Evolutionary conservation across 257 asterid species (phyloP), one percentile per base, ranked within the genome.

Genomic region (Solanum sitiens): DNA sequence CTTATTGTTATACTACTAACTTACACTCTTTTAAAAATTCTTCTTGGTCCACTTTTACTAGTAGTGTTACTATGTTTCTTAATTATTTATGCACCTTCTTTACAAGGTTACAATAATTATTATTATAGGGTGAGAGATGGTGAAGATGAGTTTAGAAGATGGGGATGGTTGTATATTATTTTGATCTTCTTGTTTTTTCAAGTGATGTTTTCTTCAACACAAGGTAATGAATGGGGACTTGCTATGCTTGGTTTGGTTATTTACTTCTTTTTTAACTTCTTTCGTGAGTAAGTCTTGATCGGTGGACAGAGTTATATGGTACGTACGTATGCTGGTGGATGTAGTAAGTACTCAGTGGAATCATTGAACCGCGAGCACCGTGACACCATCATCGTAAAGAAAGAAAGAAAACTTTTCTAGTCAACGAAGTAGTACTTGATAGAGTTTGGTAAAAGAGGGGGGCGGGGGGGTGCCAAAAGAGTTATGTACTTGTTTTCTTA

Each of bases 31-130:
- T 90, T 93, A 9, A 95, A 95, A 53, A 90, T 92, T 93, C 94
- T 93, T 68, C 92, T 93, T 20, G 98, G 94, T 45, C 98, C 95
- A 6, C 93, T 93, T 42, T 80, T 92, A 68, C 87, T 94, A 87
- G 94, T 93, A 16, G 73, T 89, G 56, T 89, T 94, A 83, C 79
- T 92, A 21, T 92, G 90, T 87, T 25, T 94, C 5, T 90, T 91
- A 13, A 90, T 91, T 2, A 87, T 92, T 30, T 94, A 90, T n/a
- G 40, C 90, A 86, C 72, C 90, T 50, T 89, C 92, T 11, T 45
- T 87, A 5, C 88, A 92, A 44, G 87, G 91, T 45, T 77, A 90
- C 61, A 20, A n/a, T n/a, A 27, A 47, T 32, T 30, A 70, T 11
- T 89, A 93, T 35, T 90, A 92, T 65, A 50, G 45, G 6, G 77